Base-by-base conservation (phyloP, 2,329 filamentous ascomycete genomes). In the Microcera coccophila region DNA sequence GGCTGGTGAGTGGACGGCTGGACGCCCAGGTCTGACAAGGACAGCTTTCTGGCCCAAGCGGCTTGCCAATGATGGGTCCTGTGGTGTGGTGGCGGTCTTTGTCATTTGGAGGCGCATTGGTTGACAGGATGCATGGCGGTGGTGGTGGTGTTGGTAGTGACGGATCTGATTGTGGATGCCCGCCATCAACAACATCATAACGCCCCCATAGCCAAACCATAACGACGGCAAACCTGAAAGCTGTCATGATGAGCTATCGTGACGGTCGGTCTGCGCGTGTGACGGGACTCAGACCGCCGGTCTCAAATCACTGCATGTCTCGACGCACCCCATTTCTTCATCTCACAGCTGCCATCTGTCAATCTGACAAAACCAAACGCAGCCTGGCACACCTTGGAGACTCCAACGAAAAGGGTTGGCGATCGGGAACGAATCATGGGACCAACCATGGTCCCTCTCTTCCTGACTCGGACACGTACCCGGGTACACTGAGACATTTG, bases 221-320 rank as follows among this genome's bases (percentile, higher is more conserved):
- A 15, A n/a, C 29, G 5, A 20, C 16, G 33, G 4, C 33, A 9
- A 19, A 8, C 15, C 33, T 17, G 18, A n/a, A 32, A 32, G 29
- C 29, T 26, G 39, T 28, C 33, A 49, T 34, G 33, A 38, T 38
- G 24, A 39, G 38, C 36, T 31, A 28, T 42, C 38, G 38, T 12
- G 34, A 36, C 29, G 29, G 29, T n/a, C n/a, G n/a, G n/a, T n/a
- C n/a, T n/a, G n/a, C n/a, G n/a, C n/a, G n/a, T n/a, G n/a, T n/a
- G n/a, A n/a, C n/a, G n/a, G n/a, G 33, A 32, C 36, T 29, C 38
- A 39, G 40, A 37, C 31, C 28, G 42, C 34, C 32, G 35, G 44
- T 44, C 45, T 47, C 42, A 38, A 36, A 22, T 42, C 34, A 22
- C 42, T 47, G 46, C 41, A 40, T 52, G 46, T 47, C 42, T 45